Conservation (phyloP, 31 red algal species). For the Porphyra umbilicalis region DNA sequence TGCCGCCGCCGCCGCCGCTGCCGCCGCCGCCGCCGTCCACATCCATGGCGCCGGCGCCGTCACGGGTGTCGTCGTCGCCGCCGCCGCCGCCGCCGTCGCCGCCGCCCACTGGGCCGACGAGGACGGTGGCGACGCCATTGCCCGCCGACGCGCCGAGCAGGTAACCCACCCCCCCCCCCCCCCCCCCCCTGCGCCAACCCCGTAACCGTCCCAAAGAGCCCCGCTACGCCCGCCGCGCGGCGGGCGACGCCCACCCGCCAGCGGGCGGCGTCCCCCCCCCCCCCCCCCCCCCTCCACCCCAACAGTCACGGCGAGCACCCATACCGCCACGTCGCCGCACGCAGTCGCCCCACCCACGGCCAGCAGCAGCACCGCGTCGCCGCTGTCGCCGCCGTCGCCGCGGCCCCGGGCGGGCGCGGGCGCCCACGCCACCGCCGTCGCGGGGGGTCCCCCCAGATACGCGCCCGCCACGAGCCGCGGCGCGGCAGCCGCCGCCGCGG, state of each 20-base stretch:
- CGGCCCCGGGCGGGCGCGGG: too few relatives aligned
- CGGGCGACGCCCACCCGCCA: not conserved
- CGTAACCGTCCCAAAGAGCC: not conserved
- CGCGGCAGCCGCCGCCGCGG: not conserved
- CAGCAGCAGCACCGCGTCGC: not conserved
- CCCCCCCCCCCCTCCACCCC: not conserved
- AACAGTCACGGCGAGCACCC: not conserved
- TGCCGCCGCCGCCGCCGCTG: not conserved
- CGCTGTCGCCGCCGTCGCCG: not conserved
- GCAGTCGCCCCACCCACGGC: not conserved
- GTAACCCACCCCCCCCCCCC: not conserved
- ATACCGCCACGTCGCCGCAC: not conserved
- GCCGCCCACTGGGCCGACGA: not conserved
- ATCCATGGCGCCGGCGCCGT: not conserved
- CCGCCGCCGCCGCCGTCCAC: not conserved
- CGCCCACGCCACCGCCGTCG: not conserved
- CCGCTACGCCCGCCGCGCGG: not conserved
- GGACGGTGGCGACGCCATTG: not conserved
- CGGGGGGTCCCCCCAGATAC: not conserved
- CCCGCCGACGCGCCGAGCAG: not conserved
- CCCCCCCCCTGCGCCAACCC: not conserved
- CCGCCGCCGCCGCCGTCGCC: not conserved
- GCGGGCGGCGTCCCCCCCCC: not conserved
- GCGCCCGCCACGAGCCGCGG: not conserved
- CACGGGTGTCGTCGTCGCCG: not conserved